phyloP scores from a whole-genome alignment of 805 yeast species.

The Osmozyma mogii region DNA sequence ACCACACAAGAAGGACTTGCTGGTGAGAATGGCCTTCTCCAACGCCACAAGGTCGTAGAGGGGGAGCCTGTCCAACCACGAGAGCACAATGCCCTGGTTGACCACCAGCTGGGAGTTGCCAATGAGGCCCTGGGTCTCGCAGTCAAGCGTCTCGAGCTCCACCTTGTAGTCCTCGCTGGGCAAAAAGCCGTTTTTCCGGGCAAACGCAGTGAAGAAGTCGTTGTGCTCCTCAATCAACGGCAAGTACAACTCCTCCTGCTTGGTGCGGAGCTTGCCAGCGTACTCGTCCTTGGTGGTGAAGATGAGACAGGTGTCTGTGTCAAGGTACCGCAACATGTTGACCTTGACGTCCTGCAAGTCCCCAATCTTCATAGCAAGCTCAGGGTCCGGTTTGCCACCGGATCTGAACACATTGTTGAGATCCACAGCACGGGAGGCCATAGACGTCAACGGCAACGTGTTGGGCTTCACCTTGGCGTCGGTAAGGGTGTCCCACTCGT shows the following conservation, averaged over 20 bases:
- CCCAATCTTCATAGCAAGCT: conserved; percentile 52
- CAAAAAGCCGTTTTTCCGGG: conserved; percentile 19
- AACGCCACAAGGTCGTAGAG: conserved; percentile 79
- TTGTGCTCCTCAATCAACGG: conserved; percentile 71
- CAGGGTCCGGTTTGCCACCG: conserved; percentile 34
- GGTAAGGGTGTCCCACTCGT: conserved; percentile 82
- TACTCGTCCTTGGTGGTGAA: conserved; percentile 76
- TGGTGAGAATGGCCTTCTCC: conserved; percentile 79
- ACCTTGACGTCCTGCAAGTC: conserved; percentile 48
- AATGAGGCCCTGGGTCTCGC: conserved; percentile 71
- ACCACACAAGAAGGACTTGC: conserved; percentile 84
- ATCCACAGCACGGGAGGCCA: conserved; percentile 83
- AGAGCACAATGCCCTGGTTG: conserved; percentile 52
- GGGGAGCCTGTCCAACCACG: conserved; percentile 57
- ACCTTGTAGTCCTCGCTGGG: conserved; percentile 20
- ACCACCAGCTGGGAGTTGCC: conserved; percentile 67
- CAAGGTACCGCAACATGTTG: conserved; percentile 71
- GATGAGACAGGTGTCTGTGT: conserved; percentile 88
- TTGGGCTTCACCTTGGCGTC: conserved; percentile 62
- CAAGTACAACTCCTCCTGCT: conserved; percentile 70
- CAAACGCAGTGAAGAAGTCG: conserved; percentile 40
- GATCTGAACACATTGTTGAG: conserved; percentile 32
- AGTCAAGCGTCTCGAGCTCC: conserved; percentile 56
- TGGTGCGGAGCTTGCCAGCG: conserved; percentile 70
- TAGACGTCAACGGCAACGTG: conserved; percentile 78